These are phyloP conservation scores for Hortiboletus campestris DNA, from an alignment of 768 basidiomycete species.

Conservation along the genomic window DNA sequence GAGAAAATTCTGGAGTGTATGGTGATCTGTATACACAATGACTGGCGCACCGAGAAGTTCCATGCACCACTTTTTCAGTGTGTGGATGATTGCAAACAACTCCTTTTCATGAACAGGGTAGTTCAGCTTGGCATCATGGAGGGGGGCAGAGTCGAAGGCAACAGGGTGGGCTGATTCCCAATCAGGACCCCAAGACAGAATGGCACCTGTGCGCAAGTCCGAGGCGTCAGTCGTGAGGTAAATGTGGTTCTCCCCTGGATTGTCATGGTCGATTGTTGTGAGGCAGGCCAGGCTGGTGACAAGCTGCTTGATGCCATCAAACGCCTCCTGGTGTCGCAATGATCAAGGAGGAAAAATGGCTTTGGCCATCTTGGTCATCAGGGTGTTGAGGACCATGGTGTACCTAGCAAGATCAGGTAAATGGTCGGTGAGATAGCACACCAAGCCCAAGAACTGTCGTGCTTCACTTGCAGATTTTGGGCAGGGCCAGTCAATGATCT, in stretches of 20 bases:
- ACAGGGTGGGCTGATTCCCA: neutral
- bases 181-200: neutral
- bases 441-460: neutral
- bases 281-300: conserved; percentile 27
- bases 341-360: neutral
- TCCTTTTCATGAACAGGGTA: conserved; percentile 35
- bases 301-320: conserved; percentile 23
- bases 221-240: conserved; percentile 16
- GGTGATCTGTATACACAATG: conserved; percentile 31
- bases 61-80: conserved; percentile 29
- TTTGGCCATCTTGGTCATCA: neutral
- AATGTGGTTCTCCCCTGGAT: conserved; percentile 17
- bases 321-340: neutral
- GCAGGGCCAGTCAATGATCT: neutral
- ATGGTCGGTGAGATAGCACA: neutral
- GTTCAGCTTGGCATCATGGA: conserved; percentile 9
- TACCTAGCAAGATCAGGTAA: neutral
- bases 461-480: too few relatives aligned
- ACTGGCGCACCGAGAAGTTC: neutral
- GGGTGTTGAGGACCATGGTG: neutral
- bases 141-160: neutral
- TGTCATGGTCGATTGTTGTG: conserved; percentile 32
- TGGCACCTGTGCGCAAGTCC: neutral
- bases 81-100: conserved; percentile 32
- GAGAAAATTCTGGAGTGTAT: conserved; percentile 13